Conservation (phyloP, 208 protist genomes). For the Leishmania aethiopica region DNA sequence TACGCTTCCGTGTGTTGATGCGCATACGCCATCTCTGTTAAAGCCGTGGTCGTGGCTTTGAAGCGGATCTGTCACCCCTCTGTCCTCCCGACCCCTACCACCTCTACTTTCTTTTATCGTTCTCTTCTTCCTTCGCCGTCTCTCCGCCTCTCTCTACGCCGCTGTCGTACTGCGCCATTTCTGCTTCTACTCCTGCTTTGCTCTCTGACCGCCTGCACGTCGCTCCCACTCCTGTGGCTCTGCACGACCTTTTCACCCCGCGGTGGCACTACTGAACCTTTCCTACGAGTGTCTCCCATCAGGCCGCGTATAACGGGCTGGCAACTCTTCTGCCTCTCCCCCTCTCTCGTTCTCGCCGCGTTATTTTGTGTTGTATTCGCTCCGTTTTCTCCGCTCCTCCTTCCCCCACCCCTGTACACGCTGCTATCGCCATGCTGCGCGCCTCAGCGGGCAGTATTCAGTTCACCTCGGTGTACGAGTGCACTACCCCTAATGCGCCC, state of each 20-base stretch:
- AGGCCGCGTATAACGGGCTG: background rate
- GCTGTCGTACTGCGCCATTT: background rate
- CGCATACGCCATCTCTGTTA: background rate
- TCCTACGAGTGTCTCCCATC: background rate
- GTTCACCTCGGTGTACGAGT: constrained; percentile 46
- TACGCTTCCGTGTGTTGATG: background rate
- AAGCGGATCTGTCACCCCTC: background rate
- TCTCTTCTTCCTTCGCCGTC: background rate
- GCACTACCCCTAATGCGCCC: constrained; percentile 40
- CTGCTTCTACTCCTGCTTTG: background rate
- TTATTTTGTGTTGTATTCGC: too few species aligned
- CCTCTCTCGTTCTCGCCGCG: background rate
- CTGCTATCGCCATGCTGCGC: constrained; percentile 35
- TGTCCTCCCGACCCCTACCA: background rate
- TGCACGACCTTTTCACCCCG: background rate
- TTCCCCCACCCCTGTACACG: background rate
- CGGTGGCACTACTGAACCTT: background rate
- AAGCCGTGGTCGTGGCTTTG: background rate
- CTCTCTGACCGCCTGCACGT: background rate
- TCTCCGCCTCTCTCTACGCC: background rate
- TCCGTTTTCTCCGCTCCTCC: background rate
- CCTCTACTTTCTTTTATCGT: background rate
- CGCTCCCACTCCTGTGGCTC: too few species aligned
- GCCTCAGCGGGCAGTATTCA: constrained; percentile 45
- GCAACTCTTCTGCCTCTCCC: background rate